phyloP scores from a whole-genome alignment of 2,329 filamentous ascomycete species.

The Diplocarpon rosae region DNA sequence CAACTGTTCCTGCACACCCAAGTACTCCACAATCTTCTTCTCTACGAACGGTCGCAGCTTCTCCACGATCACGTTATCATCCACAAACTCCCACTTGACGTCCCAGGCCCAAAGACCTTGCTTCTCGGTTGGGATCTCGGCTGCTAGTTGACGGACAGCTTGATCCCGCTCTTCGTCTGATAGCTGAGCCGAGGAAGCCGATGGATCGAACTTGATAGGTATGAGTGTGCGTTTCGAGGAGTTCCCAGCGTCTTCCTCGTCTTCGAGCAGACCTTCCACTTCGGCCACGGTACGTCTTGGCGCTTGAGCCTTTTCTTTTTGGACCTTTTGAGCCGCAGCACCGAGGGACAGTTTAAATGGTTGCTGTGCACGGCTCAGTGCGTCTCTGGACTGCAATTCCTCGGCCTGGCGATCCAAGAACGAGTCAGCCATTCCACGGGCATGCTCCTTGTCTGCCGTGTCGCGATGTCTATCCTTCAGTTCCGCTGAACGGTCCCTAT shows the following conservation, averaged over 20 bases:
- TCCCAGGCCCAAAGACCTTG: constrained; percentile 85
- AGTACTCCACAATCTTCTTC: constrained; percentile 94
- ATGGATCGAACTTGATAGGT: constrained; percentile 69
- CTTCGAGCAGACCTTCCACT: constrained; percentile 86
- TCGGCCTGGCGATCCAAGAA: constrained; percentile 79
- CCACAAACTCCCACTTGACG: constrained; percentile 85
- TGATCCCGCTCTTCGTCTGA: constrained; percentile 80
- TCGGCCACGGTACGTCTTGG: constrained; percentile 77
- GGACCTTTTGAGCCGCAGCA: constrained; percentile 68
- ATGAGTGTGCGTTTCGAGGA: constrained; percentile 64
- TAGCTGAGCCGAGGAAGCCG: constrained; percentile 53
- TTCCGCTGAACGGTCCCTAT: constrained; percentile 71
- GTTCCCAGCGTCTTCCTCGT: constrained; percentile 74
- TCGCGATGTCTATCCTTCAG: constrained; percentile 61
- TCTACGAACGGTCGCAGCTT: constrained; percentile 91
- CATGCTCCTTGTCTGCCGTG: constrained; percentile 63
- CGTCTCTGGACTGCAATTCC: constrained; percentile 50
- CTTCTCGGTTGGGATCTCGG: constrained; percentile 81
- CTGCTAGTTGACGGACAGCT: constrained; percentile 69
- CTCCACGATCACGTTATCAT: constrained; percentile 68
- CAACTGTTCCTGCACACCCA: constrained; percentile 93
- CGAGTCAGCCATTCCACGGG: constrained; percentile 74
- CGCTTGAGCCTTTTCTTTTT: constrained; percentile 42
- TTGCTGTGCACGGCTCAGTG: constrained; percentile 41
- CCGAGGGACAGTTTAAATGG: constrained; percentile 90